Evolutionary conservation across 2,329 filamentous ascomycete genomes (phyloP), one percentile per base, ranked within the genome.

Genomic region (Phoma herbarum): DNA sequence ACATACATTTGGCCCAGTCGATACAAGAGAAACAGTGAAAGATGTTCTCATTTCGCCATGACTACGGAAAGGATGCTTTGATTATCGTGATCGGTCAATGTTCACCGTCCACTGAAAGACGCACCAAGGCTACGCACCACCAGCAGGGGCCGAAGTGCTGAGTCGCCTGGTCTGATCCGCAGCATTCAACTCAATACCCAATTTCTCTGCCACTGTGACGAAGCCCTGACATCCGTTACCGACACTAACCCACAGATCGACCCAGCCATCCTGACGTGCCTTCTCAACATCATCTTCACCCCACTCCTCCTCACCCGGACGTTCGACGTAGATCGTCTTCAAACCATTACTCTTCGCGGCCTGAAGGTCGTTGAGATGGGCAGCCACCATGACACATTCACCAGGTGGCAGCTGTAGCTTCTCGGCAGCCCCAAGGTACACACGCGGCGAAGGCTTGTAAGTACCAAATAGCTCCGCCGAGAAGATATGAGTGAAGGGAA

Each of bases 351-450:
- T 72, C 66, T 86, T 86, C 4, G 91, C 91, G 0, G 84, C 89
- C 60, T 85, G 79, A 53, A 95, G 77, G 75, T 94, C 91, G 6
- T 70, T 75, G 57, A 94, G 77, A 77, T 94, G 91, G 35, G 91
- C 88, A 16, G 92, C 91, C 20, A 95, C 90, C 85, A 95, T 87
- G 20, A 86, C 89, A 57, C 91, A 89, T 69, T 93, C 82, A 2
- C 74, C 72, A 0, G 88, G 84, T 60, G 83, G 66, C 41, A 88
- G 61, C 0, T 83, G 85, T 51, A 93, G 76, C 63, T 79, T 81
- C 56, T 80, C 75, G 2, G 82, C 89, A 0, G 89, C 90, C 4
- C 91, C 90, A 1, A 84, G 81, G 70, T 95, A 95, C 2, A 89
- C 87, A 50, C 75, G 80, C 8, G 85, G 84, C 60, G 85, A 83